A percentile compares a stretch with the other conserved stretches of the same genome.
Conservation (phyloP, 176 grass and related monocot species). For the Metroxylon sagu region DNA sequence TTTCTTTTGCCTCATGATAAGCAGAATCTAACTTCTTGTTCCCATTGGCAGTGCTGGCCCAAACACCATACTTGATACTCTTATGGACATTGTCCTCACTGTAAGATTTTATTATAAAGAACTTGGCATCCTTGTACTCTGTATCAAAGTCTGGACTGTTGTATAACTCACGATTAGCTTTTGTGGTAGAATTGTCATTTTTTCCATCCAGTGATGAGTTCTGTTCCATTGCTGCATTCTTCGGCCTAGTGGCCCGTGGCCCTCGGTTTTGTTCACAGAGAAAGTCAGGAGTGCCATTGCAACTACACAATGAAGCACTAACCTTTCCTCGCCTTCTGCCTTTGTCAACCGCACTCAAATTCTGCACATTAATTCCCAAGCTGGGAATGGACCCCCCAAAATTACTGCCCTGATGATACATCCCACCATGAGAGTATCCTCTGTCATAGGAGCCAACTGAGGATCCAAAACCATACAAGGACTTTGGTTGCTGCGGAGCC, state of each 20-base stretch:
- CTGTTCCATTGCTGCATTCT: conserved; percentile 39
- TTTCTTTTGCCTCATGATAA: conserved; percentile 60
- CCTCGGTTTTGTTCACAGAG: conserved; percentile 92
- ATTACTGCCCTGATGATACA: conserved; percentile 35
- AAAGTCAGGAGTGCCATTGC: conserved; percentile 68
- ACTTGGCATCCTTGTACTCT: conserved; percentile 71
- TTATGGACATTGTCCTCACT: conserved; percentile 99
- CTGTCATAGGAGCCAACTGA: conserved; percentile 49
- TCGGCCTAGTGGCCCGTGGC: conserved; percentile 63
- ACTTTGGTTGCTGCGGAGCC: conserved; percentile 43
- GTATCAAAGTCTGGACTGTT: conserved; percentile 59
- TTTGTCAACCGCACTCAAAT: conserved; percentile 45
- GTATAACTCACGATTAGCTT: conserved; percentile 39
- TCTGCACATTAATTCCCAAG: conserved; percentile 46
- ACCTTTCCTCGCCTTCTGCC: conserved; percentile 55
- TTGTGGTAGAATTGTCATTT: conserved; percentile 39
- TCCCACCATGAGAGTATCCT: conserved; percentile 44
- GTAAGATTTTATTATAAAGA: conserved; percentile 98
- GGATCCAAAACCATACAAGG: conserved; percentile 69
- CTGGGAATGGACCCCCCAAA: conserved; percentile 41
- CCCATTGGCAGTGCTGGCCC: conserved; percentile 94
- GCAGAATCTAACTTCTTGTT: conserved; percentile 84
- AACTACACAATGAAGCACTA: conserved; percentile 52
- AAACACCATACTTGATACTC: conserved; percentile 95
- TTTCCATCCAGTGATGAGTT: conserved; percentile 28